These are phyloP conservation scores for Termitomyces eurrhizus DNA, from an alignment of 768 basidiomycete genomes.

Conservation along the genomic window DNA sequence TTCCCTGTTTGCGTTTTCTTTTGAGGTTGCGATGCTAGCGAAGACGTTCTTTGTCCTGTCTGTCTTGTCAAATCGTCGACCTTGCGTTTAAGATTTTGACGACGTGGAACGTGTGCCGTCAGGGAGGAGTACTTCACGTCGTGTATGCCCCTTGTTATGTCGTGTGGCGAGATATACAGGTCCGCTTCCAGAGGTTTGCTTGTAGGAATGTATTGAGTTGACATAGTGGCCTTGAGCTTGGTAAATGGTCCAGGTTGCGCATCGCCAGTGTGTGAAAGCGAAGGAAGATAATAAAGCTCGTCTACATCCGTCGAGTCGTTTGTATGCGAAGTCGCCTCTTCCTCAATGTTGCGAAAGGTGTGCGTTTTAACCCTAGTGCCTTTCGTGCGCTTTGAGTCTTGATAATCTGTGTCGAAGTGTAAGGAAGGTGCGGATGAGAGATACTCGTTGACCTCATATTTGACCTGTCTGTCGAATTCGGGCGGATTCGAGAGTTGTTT, in stretches of 20 bases:
- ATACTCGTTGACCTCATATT: background rate
- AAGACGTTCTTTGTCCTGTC: background rate
- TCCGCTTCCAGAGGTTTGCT: background rate
- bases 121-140: background rate
- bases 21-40: background rate
- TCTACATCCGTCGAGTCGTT: background rate
- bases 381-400: background rate
- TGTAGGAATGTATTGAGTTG: background rate
- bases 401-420: background rate
- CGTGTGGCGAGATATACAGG: background rate
- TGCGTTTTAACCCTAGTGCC: background rate
- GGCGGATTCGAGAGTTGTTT: background rate
- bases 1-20: background rate
- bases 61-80: background rate
- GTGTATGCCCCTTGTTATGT: background rate
- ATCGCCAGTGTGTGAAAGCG: background rate
- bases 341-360: background rate
- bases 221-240: background rate
- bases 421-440: background rate
- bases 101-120: background rate
- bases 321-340: background rate
- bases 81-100: background rate
- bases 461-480: background rate
- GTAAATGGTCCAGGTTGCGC: background rate
- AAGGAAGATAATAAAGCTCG: background rate